These are phyloP conservation scores for Leccinum rimulosum DNA, from an alignment of 768 basidiomycete genomes.

Conservation along the genomic window DNA sequence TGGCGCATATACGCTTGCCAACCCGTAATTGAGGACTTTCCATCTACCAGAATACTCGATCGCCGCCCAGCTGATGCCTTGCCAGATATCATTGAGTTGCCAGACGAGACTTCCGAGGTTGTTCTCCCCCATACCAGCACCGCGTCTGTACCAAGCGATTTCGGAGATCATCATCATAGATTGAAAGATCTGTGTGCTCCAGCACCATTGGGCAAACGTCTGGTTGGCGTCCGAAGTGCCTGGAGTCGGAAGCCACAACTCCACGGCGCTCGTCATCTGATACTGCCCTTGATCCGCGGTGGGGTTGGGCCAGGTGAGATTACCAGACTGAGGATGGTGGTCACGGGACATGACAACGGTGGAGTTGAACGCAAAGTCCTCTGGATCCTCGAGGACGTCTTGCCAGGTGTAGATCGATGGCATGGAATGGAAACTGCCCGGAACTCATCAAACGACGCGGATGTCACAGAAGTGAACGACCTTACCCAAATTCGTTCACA, in stretches of 20 bases:
- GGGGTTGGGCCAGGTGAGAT: constrained; percentile 52
- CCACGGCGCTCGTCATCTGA: constrained; percentile 51
- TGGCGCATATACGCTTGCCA: constrained; percentile 44
- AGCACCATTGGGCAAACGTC: constrained; percentile 64
- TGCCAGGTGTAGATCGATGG: constrained; percentile 63
- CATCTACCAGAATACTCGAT: constrained; percentile 59
- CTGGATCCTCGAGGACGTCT: constrained; percentile 48
- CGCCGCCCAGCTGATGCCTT: constrained; percentile 53
- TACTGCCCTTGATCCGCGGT: constrained; percentile 51
- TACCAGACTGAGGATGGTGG: constrained; percentile 54
- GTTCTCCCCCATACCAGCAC: constrained; percentile 56
- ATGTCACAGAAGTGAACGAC: background rate
- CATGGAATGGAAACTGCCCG: constrained; percentile 56
- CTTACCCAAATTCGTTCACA: constrained; percentile 58
- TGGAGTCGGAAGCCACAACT: constrained; percentile 56
- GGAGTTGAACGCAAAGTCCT: constrained; percentile 57
- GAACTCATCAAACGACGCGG: background rate
- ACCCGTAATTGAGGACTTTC: constrained; percentile 57
- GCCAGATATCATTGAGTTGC: constrained; percentile 64
- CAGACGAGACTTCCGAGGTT: constrained; percentile 58
- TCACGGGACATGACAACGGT: constrained; percentile 54
- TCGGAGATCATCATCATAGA: constrained; percentile 58
- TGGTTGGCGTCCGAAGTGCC: constrained; percentile 47
- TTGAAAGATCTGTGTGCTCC: constrained; percentile 61
- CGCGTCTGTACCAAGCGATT: constrained; percentile 57